Evolutionary conservation across 106 monocot genomes (phyloP).

Genomic region (Dioscorea alata): DNA sequence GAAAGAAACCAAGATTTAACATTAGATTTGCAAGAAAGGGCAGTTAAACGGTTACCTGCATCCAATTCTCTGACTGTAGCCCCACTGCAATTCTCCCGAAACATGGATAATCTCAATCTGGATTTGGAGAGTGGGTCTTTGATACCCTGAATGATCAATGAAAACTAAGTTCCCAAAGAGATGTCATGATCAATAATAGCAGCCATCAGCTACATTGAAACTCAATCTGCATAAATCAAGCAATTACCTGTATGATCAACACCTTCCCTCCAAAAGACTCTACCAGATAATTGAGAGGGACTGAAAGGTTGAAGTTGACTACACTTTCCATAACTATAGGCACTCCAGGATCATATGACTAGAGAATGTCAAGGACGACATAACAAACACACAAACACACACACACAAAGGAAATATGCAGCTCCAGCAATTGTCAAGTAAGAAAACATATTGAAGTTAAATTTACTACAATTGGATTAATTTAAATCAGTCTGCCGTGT

Average conservation of each 20-base stretch:
- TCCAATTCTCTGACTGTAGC: slow-evolving; percentile 65
- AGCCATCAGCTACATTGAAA: background rate
- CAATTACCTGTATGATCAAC: slow-evolving; percentile 64
- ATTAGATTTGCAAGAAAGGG: background rate
- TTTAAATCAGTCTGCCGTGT: no score
- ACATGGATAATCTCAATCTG: slow-evolving; percentile 45
- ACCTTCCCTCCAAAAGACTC: slow-evolving; percentile 68
- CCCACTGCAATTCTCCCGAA: slow-evolving; percentile 59
- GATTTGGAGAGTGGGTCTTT: slow-evolving; percentile 77
- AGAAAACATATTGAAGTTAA: no score
- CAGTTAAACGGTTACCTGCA: slow-evolving; percentile 52
- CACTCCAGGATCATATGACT: slow-evolving; percentile 97
- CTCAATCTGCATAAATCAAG: background rate
- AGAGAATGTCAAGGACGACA: slow-evolving; percentile 33
- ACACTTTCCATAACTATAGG: slow-evolving; percentile 60
- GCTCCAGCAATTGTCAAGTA: no score
- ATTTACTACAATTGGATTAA: no score
- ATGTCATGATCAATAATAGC: background rate
- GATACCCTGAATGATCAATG: slow-evolving; percentile 44
- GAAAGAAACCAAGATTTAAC: background rate
- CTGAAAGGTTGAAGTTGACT: slow-evolving; percentile 52
- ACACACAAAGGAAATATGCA: no score
- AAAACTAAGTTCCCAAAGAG: background rate
- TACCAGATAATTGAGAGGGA: slow-evolving; percentile 88
- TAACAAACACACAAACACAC: background rate